Evolutionary conservation across 345 rosid species (phyloP).

Genomic region (Populus ilicifolia): DNA sequence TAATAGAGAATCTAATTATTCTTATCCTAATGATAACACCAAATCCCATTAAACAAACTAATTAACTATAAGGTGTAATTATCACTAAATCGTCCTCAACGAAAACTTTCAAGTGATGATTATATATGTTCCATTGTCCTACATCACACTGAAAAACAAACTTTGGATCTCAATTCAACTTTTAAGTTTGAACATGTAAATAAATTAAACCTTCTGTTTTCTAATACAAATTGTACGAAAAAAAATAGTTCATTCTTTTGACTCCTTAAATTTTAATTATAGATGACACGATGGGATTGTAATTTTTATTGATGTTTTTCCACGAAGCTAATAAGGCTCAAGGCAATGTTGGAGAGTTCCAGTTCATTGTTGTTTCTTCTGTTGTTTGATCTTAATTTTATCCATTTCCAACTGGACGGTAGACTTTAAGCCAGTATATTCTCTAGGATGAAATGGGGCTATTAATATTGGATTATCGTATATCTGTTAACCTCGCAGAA

Average conservation of each 20-base stretch:
- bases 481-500: constrained; percentile 18
- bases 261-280: too few relatives aligned
- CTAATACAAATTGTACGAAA: too few relatives aligned
- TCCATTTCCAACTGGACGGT: not conserved
- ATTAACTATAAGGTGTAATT: not conserved
- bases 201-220: too few relatives aligned
- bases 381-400: not conserved
- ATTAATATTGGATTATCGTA: not conserved
- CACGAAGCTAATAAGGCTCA: not conserved
- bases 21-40: constrained; percentile 1
- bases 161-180: not conserved
- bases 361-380: not conserved
- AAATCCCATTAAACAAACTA: not conserved
- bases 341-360: not conserved
- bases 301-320: too few relatives aligned
- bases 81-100: constrained; percentile 1
- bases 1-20: constrained; percentile 7
- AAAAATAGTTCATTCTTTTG: too few relatives aligned
- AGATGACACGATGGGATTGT: too few relatives aligned
- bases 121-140: not conserved
- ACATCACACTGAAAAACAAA: not conserved
- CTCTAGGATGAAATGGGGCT: not conserved
- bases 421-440: not conserved
- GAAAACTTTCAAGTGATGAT: not conserved
- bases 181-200: too few relatives aligned